Evolutionary conservation across 2,329 filamentous ascomycete species (phyloP).

Genomic region (Colletotrichum ledebouriae): DNA sequence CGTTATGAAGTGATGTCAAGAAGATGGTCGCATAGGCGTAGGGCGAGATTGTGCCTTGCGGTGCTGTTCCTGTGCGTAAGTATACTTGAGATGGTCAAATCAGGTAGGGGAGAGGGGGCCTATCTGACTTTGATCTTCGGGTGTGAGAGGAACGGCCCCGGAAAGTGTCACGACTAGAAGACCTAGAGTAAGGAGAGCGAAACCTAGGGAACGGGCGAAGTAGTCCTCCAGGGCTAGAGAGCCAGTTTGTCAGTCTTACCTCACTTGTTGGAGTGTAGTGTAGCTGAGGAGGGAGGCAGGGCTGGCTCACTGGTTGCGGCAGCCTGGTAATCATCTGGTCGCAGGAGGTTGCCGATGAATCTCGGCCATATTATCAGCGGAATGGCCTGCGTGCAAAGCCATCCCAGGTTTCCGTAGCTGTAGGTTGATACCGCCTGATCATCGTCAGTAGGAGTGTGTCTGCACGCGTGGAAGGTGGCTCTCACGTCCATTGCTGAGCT

Average conservation of each 20-base stretch:
- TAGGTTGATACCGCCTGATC: conserved; percentile 63
- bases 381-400: conserved; percentile 63
- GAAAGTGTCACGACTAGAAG: conserved; percentile 76
- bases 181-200: conserved; percentile 75
- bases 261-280: background rate
- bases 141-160: conserved; percentile 76
- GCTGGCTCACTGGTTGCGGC: conserved; percentile 49
- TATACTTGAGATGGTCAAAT: background rate
- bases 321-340: conserved; percentile 46
- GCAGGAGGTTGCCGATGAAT: conserved; percentile 61
- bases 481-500: conserved; percentile 47
- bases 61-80: conserved; percentile 17
- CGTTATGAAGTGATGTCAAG: conserved; percentile 77
- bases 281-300: background rate
- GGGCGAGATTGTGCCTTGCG: conserved; percentile 63
- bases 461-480: background rate
- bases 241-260: conserved; percentile 8
- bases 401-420: conserved; percentile 65
- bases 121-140: conserved; percentile 53
- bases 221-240: conserved; percentile 74
- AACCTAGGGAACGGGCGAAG: conserved; percentile 78
- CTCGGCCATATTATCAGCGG: conserved; percentile 63
- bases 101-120: background rate
- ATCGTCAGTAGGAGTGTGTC: conserved; percentile 5
- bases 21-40: conserved; percentile 76